Evolutionary conservation across 2,329 filamentous ascomycete genomes (phyloP), one percentile per base, ranked within the genome.

Genomic region (Cucurbitaria berberidis): DNA sequence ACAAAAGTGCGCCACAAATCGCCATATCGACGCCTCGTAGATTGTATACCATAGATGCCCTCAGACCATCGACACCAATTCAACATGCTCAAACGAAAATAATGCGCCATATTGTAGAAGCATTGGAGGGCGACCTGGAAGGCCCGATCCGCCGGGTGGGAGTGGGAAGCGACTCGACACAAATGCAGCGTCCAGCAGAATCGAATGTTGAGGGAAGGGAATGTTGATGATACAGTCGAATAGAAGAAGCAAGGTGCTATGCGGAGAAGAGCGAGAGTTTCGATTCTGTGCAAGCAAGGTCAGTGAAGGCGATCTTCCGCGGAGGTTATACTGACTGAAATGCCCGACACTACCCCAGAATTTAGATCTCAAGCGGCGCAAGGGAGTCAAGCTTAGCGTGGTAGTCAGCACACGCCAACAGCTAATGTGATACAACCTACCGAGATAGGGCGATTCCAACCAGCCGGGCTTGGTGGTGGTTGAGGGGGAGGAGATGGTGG

Each of bases 401-500:
- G 18, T 24, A n/a, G 47, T 67, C 47, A 67, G 59, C 45, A 49
- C 32, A 36, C 22, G 42, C 30, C 40, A 43, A 46, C 38, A 35
- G 53, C 45, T 41, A 26, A 42, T 30, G 45, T 21, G 26, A 52
- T 38, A 56, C 48, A 32, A 55, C 63, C 30, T 55, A 67, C 60
- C 29, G 53, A 44, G 16, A 58, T 34, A 15, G 61, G 50, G 44
- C 59, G 63, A 27, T 51, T 59, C 72, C 72, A 74, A 36, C 64
- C 61, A 35, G 62, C 60, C 39, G 74, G 74, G 38, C 74, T 77
- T 64, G 74, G 73, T 38, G 74, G 74, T 13, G 74, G 74, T 52
- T 75, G 73, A 27, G 74, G 73, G 22, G 74, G 74, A 24, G 74
- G 74, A 24, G 74, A 75, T 26, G 74, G 74, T 9, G 74, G 72